Conservation (phyloP, 306 rosid species). For the Sicyos baderoa region DNA sequence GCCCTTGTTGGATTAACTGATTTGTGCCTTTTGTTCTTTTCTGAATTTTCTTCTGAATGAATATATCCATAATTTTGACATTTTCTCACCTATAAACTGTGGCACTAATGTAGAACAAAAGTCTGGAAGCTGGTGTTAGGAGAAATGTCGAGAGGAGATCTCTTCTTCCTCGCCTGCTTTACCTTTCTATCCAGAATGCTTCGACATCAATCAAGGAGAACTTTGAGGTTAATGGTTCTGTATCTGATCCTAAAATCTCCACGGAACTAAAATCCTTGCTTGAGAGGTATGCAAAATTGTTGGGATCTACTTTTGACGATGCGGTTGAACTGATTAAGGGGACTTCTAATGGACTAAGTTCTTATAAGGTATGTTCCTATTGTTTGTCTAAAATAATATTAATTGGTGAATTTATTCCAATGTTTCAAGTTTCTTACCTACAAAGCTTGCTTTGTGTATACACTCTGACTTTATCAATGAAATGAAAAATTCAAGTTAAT, state of each 20-base stretch:
- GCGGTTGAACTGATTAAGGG: constrained; percentile 50
- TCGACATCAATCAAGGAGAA: constrained; percentile 62
- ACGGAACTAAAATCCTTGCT: constrained; percentile 69
- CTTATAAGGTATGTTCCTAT: constrained; percentile 50
- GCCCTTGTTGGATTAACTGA: not conserved
- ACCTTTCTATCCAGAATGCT: constrained; percentile 72
- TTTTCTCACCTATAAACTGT: constrained; percentile 21
- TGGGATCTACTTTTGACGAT: constrained; percentile 59
- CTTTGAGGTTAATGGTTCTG: constrained; percentile 55
- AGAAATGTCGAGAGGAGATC: constrained; percentile 74
- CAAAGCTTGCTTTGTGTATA: not conserved
- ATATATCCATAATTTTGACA: not conserved
- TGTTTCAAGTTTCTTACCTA: not conserved
- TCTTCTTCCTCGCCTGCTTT: constrained; percentile 85
- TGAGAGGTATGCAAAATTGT: constrained; percentile 57
- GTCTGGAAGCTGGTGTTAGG: constrained; percentile 49
- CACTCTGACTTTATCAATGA: not conserved
- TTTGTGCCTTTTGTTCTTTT: not conserved
- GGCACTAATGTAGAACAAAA: constrained; percentile 42
- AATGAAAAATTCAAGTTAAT: no score
- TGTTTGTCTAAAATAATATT: not conserved
- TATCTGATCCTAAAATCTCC: constrained; percentile 39
- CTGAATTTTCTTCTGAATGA: not conserved
- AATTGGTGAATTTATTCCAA: not conserved
- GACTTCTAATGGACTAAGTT: constrained; percentile 41